Conservation (phyloP, 2,329 filamentous ascomycete species). For the Ophiosphaerella herpotricha region DNA sequence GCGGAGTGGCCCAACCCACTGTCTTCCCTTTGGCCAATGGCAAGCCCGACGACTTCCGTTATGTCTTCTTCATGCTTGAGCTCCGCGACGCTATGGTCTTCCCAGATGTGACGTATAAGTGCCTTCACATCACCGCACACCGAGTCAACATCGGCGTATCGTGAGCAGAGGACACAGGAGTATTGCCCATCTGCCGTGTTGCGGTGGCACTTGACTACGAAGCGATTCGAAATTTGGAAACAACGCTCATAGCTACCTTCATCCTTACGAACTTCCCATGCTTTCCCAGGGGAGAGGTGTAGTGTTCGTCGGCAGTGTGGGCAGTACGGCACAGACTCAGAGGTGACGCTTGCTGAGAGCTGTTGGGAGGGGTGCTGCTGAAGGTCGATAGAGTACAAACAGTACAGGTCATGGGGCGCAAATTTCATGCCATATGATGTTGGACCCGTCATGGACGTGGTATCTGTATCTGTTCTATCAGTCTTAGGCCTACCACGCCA, state of each 20-base stretch:
- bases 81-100: slow-evolving; percentile 37
- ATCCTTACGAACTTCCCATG: slow-evolving; percentile 42
- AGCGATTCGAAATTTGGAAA: slow-evolving; percentile 42
- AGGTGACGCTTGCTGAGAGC: slow-evolving; percentile 31
- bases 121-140: slow-evolving; percentile 46
- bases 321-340: slow-evolving; percentile 31
- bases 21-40: slow-evolving; percentile 24
- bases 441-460: slow-evolving; percentile 28
- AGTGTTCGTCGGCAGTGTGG: slow-evolving; percentile 36
- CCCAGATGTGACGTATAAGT: slow-evolving; percentile 41
- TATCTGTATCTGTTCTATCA: slow-evolving; percentile 24
- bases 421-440: slow-evolving; percentile 25
- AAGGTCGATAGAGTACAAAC: slow-evolving; percentile 38
- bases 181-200: slow-evolving; percentile 39
- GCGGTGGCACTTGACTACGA: slow-evolving; percentile 44
- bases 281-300: slow-evolving; percentile 40
- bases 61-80: slow-evolving; percentile 41
- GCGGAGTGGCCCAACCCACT: slow-evolving; percentile 27
- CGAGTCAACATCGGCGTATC: slow-evolving; percentile 28
- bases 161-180: slow-evolving; percentile 41
- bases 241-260: slow-evolving; percentile 37
- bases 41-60: slow-evolving; percentile 34
- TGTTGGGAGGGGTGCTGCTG: slow-evolving; percentile 34
- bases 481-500: slow-evolving; percentile 22
- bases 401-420: slow-evolving; percentile 28